phyloP scores from a whole-genome alignment of 306 rosid species.

The Quercus parvula region DNA sequence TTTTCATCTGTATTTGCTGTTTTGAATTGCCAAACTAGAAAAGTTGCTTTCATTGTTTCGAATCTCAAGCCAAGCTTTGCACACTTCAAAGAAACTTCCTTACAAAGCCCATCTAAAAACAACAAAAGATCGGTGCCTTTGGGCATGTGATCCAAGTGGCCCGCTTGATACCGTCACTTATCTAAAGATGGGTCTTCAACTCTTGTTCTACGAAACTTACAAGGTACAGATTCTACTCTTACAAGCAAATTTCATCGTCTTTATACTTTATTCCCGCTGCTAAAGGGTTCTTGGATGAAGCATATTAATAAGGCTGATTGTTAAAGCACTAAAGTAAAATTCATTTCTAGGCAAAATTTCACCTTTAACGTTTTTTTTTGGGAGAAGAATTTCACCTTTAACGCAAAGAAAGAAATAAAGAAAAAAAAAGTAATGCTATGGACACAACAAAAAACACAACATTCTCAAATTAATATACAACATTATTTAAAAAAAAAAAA shows the following conservation, averaged over 20 bases:
- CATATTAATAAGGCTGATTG: not conserved
- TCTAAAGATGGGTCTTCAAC: not conserved
- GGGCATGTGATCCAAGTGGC: slow-evolving; percentile 29
- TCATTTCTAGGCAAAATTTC: no score
- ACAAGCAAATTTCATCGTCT: slow-evolving; percentile 6
- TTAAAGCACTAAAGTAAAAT: not conserved
- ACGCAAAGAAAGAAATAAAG: no score
- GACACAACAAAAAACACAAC: no score
- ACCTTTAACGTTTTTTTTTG: no score
- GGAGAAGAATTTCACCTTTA: no score
- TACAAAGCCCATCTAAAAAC: slow-evolving; percentile 27
- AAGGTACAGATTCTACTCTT: slow-evolving; percentile 22
- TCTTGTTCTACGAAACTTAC: slow-evolving; percentile 33
- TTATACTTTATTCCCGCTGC: slow-evolving; percentile 2
- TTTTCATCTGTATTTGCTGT: not conserved
- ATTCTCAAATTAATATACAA: no score
- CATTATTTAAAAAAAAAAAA: no score
- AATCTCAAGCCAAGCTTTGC: not conserved
- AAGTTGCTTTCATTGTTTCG: slow-evolving; percentile 28
- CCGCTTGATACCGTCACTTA: slow-evolving; percentile 10
- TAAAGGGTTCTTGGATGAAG: not conserved
- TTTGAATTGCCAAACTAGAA: slow-evolving; percentile 10
- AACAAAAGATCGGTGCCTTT: slow-evolving; percentile 14
- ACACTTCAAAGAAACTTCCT: slow-evolving; percentile 43
- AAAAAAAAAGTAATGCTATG: no score